Evolutionary conservation across 1,139 yeast species (phyloP).

Genomic region (Scheffersomyces illinoinensis): DNA sequence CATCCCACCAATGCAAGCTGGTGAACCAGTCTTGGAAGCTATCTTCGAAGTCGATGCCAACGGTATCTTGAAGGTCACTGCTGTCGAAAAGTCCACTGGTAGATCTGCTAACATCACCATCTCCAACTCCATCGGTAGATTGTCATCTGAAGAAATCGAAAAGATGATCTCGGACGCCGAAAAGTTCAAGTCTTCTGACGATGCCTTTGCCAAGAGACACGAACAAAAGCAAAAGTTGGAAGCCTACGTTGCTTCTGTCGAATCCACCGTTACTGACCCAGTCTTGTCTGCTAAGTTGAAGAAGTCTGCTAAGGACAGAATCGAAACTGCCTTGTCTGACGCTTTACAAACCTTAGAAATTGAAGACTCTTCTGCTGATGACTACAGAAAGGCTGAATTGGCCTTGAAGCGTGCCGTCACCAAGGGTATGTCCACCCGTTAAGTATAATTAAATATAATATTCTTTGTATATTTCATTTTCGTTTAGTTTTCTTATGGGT

Average conservation of each 20-base stretch:
- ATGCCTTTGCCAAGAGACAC: conserved; percentile 99
- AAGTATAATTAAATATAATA: conserved; percentile 34
- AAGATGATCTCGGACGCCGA: conserved; percentile 99
- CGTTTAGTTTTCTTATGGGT: conserved; percentile 20
- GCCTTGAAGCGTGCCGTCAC: conserved; percentile 99
- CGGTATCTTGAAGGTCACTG: conserved; percentile 99
- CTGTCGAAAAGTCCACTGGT: conserved; percentile 98
- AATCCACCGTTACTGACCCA: conserved; percentile 97
- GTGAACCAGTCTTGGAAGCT: conserved; percentile 99
- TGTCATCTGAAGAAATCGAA: conserved; percentile 95
- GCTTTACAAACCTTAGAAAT: conserved; percentile 98
- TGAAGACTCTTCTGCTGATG: conserved; percentile 96
- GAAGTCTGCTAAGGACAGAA: conserved; percentile 97
- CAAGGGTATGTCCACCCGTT: conserved; percentile 99
- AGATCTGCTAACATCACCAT: conserved; percentile 99
- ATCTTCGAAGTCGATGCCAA: conserved; percentile 99
- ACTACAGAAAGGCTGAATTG: conserved; percentile 98
- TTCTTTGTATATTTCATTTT: conserved; percentile 19
- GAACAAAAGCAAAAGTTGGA: conserved; percentile 99
- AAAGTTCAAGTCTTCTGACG: conserved; percentile 98
- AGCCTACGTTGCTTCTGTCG: conserved; percentile 97
- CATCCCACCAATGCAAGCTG: conserved; percentile 99
- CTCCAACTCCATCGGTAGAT: conserved; percentile 99
- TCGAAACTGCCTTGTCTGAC: conserved; percentile 97
- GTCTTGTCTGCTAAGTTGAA: conserved; percentile 96